Base-by-base conservation (phyloP, 192 early-diverging fungal species). In the Linnemannia hyalina region DNA sequence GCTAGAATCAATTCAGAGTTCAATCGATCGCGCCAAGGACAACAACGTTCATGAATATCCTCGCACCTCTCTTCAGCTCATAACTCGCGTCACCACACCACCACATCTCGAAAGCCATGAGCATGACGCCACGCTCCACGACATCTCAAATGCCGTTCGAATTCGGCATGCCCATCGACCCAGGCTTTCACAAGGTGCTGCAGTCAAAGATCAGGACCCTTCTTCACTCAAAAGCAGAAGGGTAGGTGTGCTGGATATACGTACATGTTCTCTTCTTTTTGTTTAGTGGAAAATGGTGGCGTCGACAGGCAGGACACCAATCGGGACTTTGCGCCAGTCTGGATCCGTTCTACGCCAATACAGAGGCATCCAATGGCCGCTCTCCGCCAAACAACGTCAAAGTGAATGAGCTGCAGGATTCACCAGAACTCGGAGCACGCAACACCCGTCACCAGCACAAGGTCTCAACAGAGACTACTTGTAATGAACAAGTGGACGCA, bases 141-240 rank as follows among this genome's bases (percentile, higher is more conserved):
- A 80, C 78, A 57, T 16, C 78, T 68, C 78, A 76, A 32, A 80
- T 77, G 78, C 82, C 82, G 9, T 76, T 80, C 55, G 83, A 85
- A 46, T 68, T 80, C 72, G 74, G 83, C 69, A 49, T 80, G 20
- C 74, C 78, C 29, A 80, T 80, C 46, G 83, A 85, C 68, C 72
- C 78, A 36, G 55, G 11, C 6, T 80, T 77, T 68, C 68, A 63
- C 23, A 77, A 85, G 75, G 75, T 70, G 26, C 70, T 85, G 10
- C 83, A 77, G 63, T 44, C 73, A 8, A 73, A 42, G 74, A 80
- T 85, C 78, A 74, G 78, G 32, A 55, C 68, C 26, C 75, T 85
- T 29, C 78, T 85, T n/a, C 78, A 80, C 10, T 35, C 78, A 26
- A 80, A 85, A 60, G 68, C 60, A 32, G 83, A 85, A 76, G 78